Evolutionary conservation across 208 protist species (phyloP), one percentile per base, ranked within the genome.

Genomic region (Leishmania aethiopica): DNA sequence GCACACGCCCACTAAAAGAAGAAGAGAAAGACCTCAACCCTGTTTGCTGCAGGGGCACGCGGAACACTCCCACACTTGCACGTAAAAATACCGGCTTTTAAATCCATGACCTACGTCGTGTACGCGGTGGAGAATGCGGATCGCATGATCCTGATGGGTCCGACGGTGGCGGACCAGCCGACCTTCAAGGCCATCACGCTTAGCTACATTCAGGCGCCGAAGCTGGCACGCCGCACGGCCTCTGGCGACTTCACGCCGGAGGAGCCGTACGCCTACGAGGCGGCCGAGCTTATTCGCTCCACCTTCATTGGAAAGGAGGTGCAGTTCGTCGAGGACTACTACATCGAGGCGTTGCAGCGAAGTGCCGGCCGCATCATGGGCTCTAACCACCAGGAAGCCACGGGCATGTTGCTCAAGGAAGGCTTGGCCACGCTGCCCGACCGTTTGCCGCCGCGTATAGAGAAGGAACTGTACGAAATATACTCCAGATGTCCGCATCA

Each of bases 251-350:
- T 96, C 77, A 87, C 86, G 22, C 77, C 82, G 2, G 96, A 98
- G 73, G 96, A 98, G 17, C 94, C 94, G 40, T 98, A 89, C 84
- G 94, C 94, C 19, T 93, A 90, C 90, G 93, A 97, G 78, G 96
- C 96, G 15, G 87, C 85, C 1, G 94, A 98, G 88, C 89, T 97
- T 53, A 92, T 97, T 32, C 94, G 96, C 72, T 88, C 77, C 42
- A 86, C 80, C 13, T 95, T 96, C 73, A 97, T 98, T 78, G 96
- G 96, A 66, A 97, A 97, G 83, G 85, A 87, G 72, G 94, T 97
- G 53, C 86, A 91, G 62, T 98, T 97, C 73, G 86, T 84, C 32
- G 91, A 97, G 81, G 96, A 97, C 77, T 96, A 96, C 87, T 87
- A 89, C 73, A 97, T 97, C 78, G 94, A 98, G 55, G 84, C 88